Evolutionary conservation across 345 rosid genomes (phyloP).

Genomic region (Syzygium aqueum): DNA sequence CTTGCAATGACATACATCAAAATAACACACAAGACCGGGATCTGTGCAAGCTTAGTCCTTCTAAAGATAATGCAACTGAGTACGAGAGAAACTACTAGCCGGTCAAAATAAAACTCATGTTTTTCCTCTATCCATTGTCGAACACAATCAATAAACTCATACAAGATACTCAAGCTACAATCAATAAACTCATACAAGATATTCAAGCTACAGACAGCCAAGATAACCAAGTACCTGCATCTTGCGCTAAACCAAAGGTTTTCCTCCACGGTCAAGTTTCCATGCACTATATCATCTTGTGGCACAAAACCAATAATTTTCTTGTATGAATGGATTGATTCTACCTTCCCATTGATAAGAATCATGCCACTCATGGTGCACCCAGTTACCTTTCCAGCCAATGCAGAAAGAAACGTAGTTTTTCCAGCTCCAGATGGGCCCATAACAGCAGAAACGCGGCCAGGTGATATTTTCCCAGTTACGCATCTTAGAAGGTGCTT

Average conservation of each 20-base stretch:
- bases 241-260: constrained; percentile 99
- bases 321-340: constrained; percentile 76
- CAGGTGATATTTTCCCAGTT: constrained; percentile 84
- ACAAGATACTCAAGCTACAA: neutral
- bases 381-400: constrained; percentile 82
- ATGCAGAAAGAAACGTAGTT: constrained; percentile 90
- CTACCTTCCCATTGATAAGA: constrained; percentile 79
- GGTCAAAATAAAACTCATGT: neutral
- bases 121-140: neutral
- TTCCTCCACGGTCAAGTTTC: constrained; percentile 94
- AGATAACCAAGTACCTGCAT: constrained; percentile 61
- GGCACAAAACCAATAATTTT: constrained; percentile 94
- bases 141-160: neutral
- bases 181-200: neutral
- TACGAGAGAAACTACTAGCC: neutral
- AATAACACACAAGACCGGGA: neutral
- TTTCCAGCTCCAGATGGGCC: constrained; percentile 99
- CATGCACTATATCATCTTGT: constrained; percentile 98
- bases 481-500: constrained; percentile 81
- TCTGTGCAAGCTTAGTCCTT: neutral
- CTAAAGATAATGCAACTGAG: neutral
- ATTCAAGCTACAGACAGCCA: neutral
- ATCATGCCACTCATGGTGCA: constrained; percentile 64
- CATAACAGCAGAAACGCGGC: constrained; percentile 94
- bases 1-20: neutral